Base-by-base conservation (phyloP, 768 basidiomycete genomes). In the Kwoniella bestiolae region DNA sequence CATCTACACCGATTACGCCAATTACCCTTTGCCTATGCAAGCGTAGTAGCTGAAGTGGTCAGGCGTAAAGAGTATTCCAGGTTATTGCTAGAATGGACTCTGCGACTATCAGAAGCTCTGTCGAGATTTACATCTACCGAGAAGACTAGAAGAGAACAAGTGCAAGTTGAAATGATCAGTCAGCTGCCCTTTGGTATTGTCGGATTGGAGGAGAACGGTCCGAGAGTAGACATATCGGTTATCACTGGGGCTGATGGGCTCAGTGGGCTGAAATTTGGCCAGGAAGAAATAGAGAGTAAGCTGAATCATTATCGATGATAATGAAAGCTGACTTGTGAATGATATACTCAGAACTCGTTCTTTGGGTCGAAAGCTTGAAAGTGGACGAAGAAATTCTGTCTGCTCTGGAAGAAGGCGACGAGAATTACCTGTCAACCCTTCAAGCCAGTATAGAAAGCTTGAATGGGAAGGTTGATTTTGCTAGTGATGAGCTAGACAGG, bases 1-100 rank as follows among this genome's bases (percentile, higher is more conserved):
- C 93, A 98, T 80, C 90, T 98, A 14, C 87, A 90, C 55, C 85
- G 95, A 18, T 83, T 97, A 46, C 93, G 95, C 77, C 88, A 86
- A 60, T 91, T 97, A 87, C 80, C 94, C 0, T 94, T 92, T 75
- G 92, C 91, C 0, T 98, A 98, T 79, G 90, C 91, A 0, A 91
- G 91, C 1, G 92, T 93, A 0, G 86, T 96, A 8, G 85, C 94
- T 18, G 95, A 98, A 81, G 88, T 97, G 31, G 91, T 94, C 2
- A 85, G 95, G 63, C 84, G 95, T 60, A 91, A 91, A 72, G 92
- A 95, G 77, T 96, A 95, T 79, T 85, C 92, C 90, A 66, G 79
- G 88, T 90, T 93, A 78, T 91, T 97, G 79, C 87, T 88, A 65
- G 88, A 89, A 68, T 85, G 92, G 53, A 89, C 92, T 0, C 87